Evolutionary conservation across 2,329 filamentous ascomycete genomes (phyloP).

Genomic region (Colletotrichum godetiae): DNA sequence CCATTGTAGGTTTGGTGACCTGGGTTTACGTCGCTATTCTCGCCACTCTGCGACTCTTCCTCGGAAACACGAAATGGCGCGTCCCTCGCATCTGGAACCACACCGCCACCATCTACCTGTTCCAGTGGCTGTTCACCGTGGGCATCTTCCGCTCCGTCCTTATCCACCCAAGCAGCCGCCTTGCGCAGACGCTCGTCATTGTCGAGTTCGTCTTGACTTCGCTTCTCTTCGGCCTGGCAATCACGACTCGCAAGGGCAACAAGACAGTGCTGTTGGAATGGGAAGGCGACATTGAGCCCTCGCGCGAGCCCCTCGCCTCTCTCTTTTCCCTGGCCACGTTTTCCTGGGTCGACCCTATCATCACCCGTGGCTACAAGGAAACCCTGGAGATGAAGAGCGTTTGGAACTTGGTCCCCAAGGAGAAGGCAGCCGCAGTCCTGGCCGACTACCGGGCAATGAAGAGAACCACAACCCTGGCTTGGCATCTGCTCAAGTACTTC

Average conservation of each 20-base stretch:
- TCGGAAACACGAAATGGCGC: conserved; percentile 72
- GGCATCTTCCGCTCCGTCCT: conserved; percentile 87
- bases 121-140: conserved; percentile 82
- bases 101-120: conserved; percentile 84
- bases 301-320: conserved; percentile 87
- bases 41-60: conserved; percentile 77
- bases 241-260: conserved; percentile 91
- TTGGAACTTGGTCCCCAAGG: conserved; percentile 89
- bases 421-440: conserved; percentile 86
- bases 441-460: conserved; percentile 86
- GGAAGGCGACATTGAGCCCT: conserved; percentile 88
- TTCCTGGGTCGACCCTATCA: conserved; percentile 88
- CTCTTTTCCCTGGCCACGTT: conserved; percentile 90
- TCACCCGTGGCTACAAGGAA: conserved; percentile 89
- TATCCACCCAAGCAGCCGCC: conserved; percentile 76
- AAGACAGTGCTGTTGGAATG: conserved; percentile 89
- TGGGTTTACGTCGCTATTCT: conserved; percentile 88
- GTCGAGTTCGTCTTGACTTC: conserved; percentile 80
- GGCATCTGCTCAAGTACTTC: conserved; percentile 89
- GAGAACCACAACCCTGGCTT: conserved; percentile 81
- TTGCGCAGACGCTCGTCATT: conserved; percentile 74
- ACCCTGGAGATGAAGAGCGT: conserved; percentile 86
- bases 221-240: conserved; percentile 78
- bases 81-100: conserved; percentile 90
- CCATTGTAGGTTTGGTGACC: conserved; percentile 74